A percentile compares a stretch with the other conserved stretches of the same genome.
phyloP scores from a whole-genome alignment of 2,329 filamentous ascomycete species.

The Cladorrhinum sp. region DNA sequence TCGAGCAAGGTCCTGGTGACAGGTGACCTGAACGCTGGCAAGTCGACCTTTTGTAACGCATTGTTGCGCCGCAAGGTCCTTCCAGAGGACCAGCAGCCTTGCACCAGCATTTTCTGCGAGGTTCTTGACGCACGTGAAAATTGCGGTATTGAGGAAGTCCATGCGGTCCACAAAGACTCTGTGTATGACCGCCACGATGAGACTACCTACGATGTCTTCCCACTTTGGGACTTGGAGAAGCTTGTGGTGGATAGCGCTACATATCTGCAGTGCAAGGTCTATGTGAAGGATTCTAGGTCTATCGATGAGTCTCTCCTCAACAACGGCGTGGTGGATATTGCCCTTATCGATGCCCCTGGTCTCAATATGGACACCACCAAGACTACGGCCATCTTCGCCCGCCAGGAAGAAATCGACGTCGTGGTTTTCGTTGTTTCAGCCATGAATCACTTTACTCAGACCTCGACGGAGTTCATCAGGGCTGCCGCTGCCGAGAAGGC shows the following conservation, averaged over 20 bases:
- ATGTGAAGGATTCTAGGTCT: slow-evolving; percentile 82
- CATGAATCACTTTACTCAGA: slow-evolving; percentile 95
- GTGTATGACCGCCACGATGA: slow-evolving; percentile 87
- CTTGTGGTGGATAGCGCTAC: slow-evolving; percentile 85
- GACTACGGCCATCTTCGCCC: slow-evolving; percentile 93
- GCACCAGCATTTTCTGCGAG: slow-evolving; percentile 97
- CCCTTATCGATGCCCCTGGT: slow-evolving; percentile 92
- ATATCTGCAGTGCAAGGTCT: slow-evolving; percentile 95
- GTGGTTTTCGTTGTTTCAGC: slow-evolving; percentile 98
- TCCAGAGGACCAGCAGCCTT: slow-evolving; percentile 96
- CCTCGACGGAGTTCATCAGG: slow-evolving; percentile 96
- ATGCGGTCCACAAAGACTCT: slow-evolving; percentile 81
- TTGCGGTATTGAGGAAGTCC: slow-evolving; percentile 86
- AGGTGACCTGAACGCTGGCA: slow-evolving; percentile 93
- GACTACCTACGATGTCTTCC: slow-evolving; percentile 86
- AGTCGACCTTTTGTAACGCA: slow-evolving; percentile 99
- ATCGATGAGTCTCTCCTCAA: slow-evolving; percentile 94
- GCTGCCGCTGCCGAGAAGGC: slow-evolving; percentile 95
- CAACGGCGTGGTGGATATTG: slow-evolving; percentile 97
- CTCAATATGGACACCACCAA: slow-evolving; percentile 95
- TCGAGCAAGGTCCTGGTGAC: slow-evolving; percentile 96
- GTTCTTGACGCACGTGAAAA: slow-evolving; percentile 92
- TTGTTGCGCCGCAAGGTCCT: slow-evolving; percentile 85
- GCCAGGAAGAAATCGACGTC: slow-evolving; percentile 97
- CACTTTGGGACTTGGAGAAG: slow-evolving; percentile 74